These are phyloP conservation scores for Entelexis sorbosivorans DNA, from an alignment of 1,139 yeast species.

Conservation along the genomic window DNA sequence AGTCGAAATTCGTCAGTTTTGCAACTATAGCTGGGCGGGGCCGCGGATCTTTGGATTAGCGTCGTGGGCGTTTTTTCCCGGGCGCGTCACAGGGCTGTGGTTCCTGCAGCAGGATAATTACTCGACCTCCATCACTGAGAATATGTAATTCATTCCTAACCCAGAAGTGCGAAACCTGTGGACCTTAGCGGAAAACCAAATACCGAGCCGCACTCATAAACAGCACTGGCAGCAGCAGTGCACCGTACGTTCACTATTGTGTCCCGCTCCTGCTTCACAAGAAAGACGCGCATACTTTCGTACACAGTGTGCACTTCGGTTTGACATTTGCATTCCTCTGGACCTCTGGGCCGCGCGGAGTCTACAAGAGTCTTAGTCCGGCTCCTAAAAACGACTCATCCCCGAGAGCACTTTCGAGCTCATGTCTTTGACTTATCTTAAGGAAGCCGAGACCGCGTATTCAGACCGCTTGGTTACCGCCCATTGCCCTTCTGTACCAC, in stretches of 20 bases:
- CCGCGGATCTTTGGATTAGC: neutral
- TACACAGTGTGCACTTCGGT: neutral
- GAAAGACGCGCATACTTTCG: neutral
- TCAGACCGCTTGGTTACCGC: slow-evolving; percentile 1
- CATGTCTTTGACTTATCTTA: slow-evolving; percentile 1
- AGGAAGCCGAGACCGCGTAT: slow-evolving; percentile 1
- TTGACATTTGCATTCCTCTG: neutral
- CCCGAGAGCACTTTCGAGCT: neutral
- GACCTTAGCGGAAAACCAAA: neutral
- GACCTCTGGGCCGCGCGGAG: neutral
- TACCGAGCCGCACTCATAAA: neutral
- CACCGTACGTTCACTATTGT: neutral
- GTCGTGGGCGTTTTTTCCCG: slow-evolving; percentile 7
- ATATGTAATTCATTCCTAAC: neutral
- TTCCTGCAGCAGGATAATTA: slow-evolving; percentile 7
- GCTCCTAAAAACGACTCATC: neutral
- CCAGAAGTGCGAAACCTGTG: slow-evolving; percentile 1
- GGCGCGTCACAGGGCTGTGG: slow-evolving; percentile 5
- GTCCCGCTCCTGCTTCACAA: neutral
- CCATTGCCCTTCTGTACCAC: neutral
- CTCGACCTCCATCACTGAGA: neutral
- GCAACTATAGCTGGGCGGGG: neutral
- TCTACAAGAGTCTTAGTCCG: neutral
- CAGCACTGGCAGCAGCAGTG: neutral
- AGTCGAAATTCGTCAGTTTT: neutral